These are phyloP conservation scores for Prunus kanzakura DNA, from an alignment of 306 rosid genomes.

Conservation along the genomic window DNA sequence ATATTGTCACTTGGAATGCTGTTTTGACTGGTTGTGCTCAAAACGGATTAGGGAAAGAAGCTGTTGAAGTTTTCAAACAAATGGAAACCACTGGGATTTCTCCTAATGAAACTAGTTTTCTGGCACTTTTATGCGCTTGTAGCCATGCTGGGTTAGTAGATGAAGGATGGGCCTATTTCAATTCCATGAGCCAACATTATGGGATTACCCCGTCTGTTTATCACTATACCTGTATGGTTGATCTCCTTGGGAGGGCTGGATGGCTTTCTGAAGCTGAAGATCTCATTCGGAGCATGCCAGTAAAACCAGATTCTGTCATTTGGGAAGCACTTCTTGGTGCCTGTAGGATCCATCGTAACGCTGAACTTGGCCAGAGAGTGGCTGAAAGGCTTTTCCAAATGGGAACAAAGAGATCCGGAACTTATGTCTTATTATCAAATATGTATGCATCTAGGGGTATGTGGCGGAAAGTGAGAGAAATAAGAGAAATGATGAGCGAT, in stretches of 20 bases:
- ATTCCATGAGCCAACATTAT: constrained; percentile 25
- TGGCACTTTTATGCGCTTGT: constrained; percentile 33
- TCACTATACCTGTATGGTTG: constrained; percentile 41
- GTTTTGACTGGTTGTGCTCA: constrained; percentile 34
- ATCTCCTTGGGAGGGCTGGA: constrained; percentile 33
- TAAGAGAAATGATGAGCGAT: constrained; percentile 18
- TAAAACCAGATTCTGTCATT: constrained; percentile 22
- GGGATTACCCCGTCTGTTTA: constrained; percentile 27
- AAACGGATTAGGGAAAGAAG: constrained; percentile 28
- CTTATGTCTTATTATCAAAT: constrained; percentile 21
- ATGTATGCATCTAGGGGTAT: constrained; percentile 25
- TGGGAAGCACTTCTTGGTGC: constrained; percentile 37
- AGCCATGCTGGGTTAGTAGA: constrained; percentile 33
- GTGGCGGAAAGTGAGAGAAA: constrained; percentile 17
- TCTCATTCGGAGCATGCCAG: constrained; percentile 21
- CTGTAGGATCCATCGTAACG: constrained; percentile 25
- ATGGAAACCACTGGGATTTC: constrained; percentile 24
- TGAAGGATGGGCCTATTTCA: constrained; percentile 28
- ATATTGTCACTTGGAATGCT: constrained; percentile 35
- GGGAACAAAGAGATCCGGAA: constrained; percentile 17
- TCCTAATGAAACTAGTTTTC: constrained; percentile 25
- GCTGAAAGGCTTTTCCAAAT: constrained; percentile 26
- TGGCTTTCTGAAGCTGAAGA: constrained; percentile 28
- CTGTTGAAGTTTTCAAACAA: constrained; percentile 24
- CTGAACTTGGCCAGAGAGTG: constrained; percentile 24